phyloP scores from a whole-genome alignment of 108 stramenopile genomes.

The Cyclotella choctawhatcheeana region DNA sequence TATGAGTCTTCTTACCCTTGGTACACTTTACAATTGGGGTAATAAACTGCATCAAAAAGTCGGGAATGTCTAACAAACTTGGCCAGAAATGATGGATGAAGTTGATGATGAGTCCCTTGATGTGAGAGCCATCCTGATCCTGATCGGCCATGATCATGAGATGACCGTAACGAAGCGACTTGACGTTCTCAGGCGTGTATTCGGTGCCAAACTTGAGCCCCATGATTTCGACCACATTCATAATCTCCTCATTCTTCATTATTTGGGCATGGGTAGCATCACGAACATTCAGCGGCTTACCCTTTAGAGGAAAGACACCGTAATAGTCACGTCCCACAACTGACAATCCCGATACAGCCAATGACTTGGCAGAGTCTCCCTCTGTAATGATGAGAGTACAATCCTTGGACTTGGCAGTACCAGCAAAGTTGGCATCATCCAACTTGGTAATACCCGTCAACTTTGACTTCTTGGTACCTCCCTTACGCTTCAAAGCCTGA shows the following conservation, averaged over 20 bases:
- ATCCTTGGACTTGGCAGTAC: constrained; percentile 86
- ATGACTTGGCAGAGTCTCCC: constrained; percentile 95
- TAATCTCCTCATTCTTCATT: constrained; percentile 96
- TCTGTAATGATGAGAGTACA: constrained; percentile 97
- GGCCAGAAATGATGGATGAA: constrained; percentile 98
- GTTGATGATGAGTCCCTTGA: constrained; percentile 99
- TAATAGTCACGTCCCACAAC: constrained; percentile 93
- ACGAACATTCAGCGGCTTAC: constrained; percentile 97
- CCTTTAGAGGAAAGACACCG: constrained; percentile 96
- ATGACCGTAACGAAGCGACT: constrained; percentile 94
- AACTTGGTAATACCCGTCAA: constrained; percentile 96
- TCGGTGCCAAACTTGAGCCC: constrained; percentile 92
- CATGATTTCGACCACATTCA: constrained; percentile 97
- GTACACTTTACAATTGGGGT: constrained; percentile 99
- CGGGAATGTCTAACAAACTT: constrained; percentile 90
- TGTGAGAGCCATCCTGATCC: constrained; percentile 99
- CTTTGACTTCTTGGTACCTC: constrained; percentile 93
- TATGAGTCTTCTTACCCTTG: constrained; percentile 81
- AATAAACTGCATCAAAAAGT: constrained; percentile 99
- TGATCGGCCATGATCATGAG: constrained; percentile 99
- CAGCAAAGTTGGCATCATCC: constrained; percentile 97
- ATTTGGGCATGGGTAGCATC: constrained; percentile 87
- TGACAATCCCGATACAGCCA: constrained; percentile 93
- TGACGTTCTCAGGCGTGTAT: constrained; percentile 89
- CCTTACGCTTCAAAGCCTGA: constrained; percentile 89